Evolutionary conservation across 352 stramenopile genomes (phyloP).

Genomic region (Phytophthora constricta): DNA sequence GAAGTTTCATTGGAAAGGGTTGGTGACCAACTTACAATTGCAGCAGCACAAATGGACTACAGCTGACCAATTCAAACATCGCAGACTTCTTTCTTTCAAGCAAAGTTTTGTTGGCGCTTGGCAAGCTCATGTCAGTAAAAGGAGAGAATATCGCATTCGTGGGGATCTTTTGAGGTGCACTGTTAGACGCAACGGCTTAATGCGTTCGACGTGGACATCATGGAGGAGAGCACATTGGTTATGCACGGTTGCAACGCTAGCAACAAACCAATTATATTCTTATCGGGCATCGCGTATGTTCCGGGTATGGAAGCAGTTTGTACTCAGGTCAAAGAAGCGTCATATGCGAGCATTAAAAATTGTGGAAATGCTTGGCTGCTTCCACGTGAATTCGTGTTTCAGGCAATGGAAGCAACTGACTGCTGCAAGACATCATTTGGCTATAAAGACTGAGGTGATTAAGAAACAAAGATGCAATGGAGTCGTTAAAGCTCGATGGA

Average conservation of each 20-base stretch:
- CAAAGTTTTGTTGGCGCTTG: slow-evolving; percentile 14
- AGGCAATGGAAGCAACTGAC: slow-evolving; percentile 26
- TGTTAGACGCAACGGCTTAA: slow-evolving; percentile 4
- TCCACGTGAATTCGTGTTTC: slow-evolving; percentile 22
- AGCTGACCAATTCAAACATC: not conserved
- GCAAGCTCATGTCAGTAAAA: not conserved
- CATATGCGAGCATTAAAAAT: slow-evolving; percentile 1
- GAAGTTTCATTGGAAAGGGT: slow-evolving; percentile 13
- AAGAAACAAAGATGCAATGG: not conserved
- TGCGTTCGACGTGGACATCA: slow-evolving; percentile 10
- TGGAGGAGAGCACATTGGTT: slow-evolving; percentile 31
- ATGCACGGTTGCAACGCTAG: slow-evolving; percentile 9
- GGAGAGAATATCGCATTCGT: slow-evolving; percentile 10
- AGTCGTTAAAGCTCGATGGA: slow-evolving; percentile 21
- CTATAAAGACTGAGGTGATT: no score
- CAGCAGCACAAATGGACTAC: slow-evolving; percentile 19
- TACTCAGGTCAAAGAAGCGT: slow-evolving; percentile 1
- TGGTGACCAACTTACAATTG: slow-evolving; percentile 14
- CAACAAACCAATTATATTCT: slow-evolving; percentile 14
- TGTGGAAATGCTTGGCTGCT: slow-evolving; percentile 13
- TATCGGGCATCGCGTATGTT: slow-evolving; percentile 17
- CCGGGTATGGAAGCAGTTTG: slow-evolving; percentile 32
- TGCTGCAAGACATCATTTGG: slow-evolving; percentile 1
- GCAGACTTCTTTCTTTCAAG: not conserved
- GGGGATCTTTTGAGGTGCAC: slow-evolving; percentile 12